phyloP scores from a whole-genome alignment of 768 basidiomycete species.

The Sporobolomyces roseus region DNA sequence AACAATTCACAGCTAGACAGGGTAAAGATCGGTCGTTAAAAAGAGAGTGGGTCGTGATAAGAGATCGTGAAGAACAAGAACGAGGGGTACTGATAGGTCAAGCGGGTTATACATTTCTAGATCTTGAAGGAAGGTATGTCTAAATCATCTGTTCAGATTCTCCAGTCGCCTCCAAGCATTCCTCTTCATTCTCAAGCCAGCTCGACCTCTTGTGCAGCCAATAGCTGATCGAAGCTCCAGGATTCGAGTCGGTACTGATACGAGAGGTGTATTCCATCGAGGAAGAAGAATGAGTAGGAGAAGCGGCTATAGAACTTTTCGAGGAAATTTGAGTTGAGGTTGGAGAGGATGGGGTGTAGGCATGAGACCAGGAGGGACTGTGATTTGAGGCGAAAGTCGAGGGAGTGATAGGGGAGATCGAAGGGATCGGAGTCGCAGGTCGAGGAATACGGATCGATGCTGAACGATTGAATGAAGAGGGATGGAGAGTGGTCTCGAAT shows the following conservation, averaged over 20 bases:
- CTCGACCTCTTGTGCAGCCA: neutral
- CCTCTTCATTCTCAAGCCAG: neutral
- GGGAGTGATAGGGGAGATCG: neutral
- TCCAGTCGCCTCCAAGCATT: neutral
- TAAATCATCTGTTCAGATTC: constrained; percentile 6
- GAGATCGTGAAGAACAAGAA: neutral
- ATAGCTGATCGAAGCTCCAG: neutral
- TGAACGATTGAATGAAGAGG: neutral
- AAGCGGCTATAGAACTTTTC: neutral
- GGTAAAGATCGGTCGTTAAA: neutral
- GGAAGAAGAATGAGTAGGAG: neutral
- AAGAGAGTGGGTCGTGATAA: neutral
- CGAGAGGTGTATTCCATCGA: neutral
- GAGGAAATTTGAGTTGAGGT: neutral
- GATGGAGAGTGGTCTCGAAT: neutral
- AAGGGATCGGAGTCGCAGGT: neutral
- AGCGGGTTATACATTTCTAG: neutral
- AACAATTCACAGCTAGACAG: neutral
- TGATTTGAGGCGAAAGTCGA: neutral
- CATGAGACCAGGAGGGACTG: neutral
- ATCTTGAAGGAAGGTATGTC: neutral
- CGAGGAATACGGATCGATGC: neutral
- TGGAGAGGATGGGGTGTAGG: neutral
- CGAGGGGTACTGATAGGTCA: neutral
- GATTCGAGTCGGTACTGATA: neutral